phyloP scores from a whole-genome alignment of 805 yeast species.

The Cephaloascus albidus region DNA sequence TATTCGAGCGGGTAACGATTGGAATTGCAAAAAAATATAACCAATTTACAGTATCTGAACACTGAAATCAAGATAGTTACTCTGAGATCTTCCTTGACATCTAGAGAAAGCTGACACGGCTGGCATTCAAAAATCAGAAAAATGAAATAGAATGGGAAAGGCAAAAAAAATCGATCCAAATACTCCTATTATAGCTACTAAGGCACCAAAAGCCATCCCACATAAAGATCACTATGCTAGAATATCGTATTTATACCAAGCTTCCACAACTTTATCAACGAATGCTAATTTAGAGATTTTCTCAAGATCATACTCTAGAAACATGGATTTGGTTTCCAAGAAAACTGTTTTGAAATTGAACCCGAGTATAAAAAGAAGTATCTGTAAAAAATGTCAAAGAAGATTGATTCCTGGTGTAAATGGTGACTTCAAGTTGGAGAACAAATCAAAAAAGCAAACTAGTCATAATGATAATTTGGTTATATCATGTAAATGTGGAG shows the following conservation, averaged over 20 bases:
- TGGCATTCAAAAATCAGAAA: too few relatives aligned
- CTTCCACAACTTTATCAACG: slow-evolving; percentile 30
- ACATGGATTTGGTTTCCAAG: slow-evolving; percentile 53
- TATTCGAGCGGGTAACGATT: slow-evolving; percentile 6
- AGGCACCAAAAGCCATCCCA: slow-evolving; percentile 29
- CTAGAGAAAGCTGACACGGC: too few relatives aligned
- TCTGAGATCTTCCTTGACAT: too few relatives aligned
- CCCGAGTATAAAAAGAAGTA: slow-evolving; percentile 54
- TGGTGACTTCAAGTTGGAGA: slow-evolving; percentile 26
- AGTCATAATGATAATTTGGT: slow-evolving; percentile 37
- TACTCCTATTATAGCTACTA: neutral
- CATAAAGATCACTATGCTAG: slow-evolving; percentile 54
- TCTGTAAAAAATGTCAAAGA: slow-evolving; percentile 61
- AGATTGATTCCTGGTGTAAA: slow-evolving; percentile 40
- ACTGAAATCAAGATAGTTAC: too few relatives aligned
- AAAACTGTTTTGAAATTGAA: slow-evolving; percentile 57
- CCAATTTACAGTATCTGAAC: too few relatives aligned
- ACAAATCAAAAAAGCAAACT: slow-evolving; percentile 22
- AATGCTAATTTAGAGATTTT: slow-evolving; percentile 24
- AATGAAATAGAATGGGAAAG: neutral
- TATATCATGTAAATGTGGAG: slow-evolving; percentile 45
- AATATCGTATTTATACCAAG: slow-evolving; percentile 49
- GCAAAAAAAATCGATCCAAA: neutral
- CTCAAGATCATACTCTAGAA: slow-evolving; percentile 46
- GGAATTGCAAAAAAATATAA: too few relatives aligned